Percentiles rank a stretch among this genome's conserved stretches.
These are phyloP conservation scores for Xanthoconium purpureum DNA, from an alignment of 768 basidiomycete species.

Conservation along the genomic window DNA sequence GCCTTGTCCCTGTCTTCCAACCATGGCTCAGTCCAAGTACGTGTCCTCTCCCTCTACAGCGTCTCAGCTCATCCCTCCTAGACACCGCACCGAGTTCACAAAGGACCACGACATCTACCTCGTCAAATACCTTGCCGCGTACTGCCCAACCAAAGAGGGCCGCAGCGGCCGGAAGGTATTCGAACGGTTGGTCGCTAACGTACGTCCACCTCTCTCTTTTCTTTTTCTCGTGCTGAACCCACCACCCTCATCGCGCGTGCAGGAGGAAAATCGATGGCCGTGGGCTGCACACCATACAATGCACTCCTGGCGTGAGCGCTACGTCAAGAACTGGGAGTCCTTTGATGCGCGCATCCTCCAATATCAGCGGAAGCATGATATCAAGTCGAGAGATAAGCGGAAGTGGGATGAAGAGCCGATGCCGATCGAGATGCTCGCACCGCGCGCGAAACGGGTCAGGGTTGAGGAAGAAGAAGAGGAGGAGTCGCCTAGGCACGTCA, in stretches of 20 bases:
- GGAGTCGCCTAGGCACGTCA: constrained; percentile 2
- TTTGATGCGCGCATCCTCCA: constrained; percentile 44
- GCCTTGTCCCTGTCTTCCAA: background rate
- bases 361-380: constrained; percentile 36
- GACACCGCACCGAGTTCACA: constrained; percentile 31
- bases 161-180: constrained; percentile 49
- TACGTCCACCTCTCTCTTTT: constrained; percentile 24
- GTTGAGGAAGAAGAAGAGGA: background rate
- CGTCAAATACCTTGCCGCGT: constrained; percentile 46
- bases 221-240: background rate
- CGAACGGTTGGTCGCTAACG: constrained; percentile 43
- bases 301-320: constrained; percentile 67
- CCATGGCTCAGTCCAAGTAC: too few relatives aligned
- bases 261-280: constrained; percentile 44
- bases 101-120: constrained; percentile 42
- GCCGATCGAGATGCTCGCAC: background rate
- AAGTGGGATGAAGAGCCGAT: constrained; percentile 2
- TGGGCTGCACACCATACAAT: constrained; percentile 53
- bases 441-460: constrained; percentile 9
- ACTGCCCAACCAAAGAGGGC: constrained; percentile 39
- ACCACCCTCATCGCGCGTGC: background rate
- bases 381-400: background rate
- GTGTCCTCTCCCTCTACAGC: too few relatives aligned
- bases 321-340: constrained; percentile 39
- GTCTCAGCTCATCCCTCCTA: constrained; percentile 3